phyloP scores from a whole-genome alignment of 176 grass and related monocot genomes.

The Oryza meyeriana region DNA sequence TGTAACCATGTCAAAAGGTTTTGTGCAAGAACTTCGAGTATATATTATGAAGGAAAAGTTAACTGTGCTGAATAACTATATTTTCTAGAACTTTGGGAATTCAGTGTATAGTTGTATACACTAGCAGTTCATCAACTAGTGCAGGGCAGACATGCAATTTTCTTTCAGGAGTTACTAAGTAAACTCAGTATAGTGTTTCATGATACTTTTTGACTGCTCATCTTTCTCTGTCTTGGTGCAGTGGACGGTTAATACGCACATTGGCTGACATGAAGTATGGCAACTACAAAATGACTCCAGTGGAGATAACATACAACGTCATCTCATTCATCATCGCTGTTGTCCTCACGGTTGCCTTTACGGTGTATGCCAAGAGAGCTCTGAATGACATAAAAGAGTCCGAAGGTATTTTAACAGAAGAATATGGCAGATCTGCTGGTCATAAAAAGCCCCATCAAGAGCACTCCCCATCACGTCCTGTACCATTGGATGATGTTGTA shows the following conservation, averaged over 20 bases:
- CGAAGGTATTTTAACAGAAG: conserved; percentile 28
- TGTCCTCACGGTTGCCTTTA: conserved; percentile 68
- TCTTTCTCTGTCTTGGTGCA: conserved; percentile 41
- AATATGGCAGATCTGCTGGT: neutral
- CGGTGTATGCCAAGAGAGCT: conserved; percentile 79
- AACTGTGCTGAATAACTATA: neutral
- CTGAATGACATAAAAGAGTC: conserved; percentile 46
- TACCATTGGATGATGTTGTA: conserved; percentile 25
- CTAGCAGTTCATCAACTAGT: neutral
- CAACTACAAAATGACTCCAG: conserved; percentile 78
- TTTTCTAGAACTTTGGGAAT: neutral
- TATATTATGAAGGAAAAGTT: neutral
- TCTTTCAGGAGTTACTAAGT: neutral
- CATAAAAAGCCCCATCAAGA: conserved; percentile 37
- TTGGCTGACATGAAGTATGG: conserved; percentile 85
- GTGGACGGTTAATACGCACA: conserved; percentile 74
- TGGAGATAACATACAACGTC: conserved; percentile 85
- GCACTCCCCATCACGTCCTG: neutral
- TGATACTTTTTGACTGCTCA: conserved; percentile 26
- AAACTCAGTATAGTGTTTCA: neutral
- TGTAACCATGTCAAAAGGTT: neutral
- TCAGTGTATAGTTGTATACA: neutral
- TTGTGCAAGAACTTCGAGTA: too few species aligned
- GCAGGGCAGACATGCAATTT: neutral
- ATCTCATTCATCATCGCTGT: conserved; percentile 67